These are phyloP conservation scores for Dothideomycetidae sp. DNA, from an alignment of 2,329 filamentous ascomycete species.

Conservation along the genomic window DNA sequence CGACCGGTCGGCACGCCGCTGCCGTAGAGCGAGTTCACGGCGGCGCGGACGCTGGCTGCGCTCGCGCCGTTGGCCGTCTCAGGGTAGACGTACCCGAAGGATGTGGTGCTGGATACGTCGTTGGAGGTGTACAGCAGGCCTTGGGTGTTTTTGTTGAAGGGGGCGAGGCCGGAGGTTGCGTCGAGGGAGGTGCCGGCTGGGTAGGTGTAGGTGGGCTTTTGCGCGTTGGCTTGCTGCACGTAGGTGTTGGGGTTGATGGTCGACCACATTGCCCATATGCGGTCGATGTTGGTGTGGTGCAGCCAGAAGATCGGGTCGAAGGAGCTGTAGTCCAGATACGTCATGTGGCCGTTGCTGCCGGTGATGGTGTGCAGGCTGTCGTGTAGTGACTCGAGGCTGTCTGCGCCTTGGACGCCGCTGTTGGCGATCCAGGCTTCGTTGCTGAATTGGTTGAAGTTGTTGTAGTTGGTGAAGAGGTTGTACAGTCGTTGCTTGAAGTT, in stretches of 20 bases:
- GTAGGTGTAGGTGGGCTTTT: slow-evolving; percentile 3
- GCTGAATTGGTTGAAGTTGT: slow-evolving; percentile 53
- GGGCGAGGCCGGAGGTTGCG: not conserved
- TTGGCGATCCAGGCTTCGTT: slow-evolving; percentile 48
- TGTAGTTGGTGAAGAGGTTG: slow-evolving; percentile 45
- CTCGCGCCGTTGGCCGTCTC: not conserved
- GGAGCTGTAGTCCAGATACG: slow-evolving; percentile 18
- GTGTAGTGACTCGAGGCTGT: slow-evolving; percentile 23
- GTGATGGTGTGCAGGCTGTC: slow-evolving; percentile 21
- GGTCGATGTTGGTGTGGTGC: slow-evolving; percentile 23
- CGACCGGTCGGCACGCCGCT: not conserved
- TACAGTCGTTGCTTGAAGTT: slow-evolving; percentile 48
- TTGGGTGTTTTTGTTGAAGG: slow-evolving; percentile 6
- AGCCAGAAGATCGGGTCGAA: slow-evolving; percentile 24
- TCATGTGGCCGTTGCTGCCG: slow-evolving; percentile 22
- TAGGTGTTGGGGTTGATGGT: slow-evolving; percentile 5
- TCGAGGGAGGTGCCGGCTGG: not conserved
- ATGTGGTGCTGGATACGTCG: not conserved
- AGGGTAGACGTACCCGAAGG: not conserved
- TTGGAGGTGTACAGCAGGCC: not conserved
- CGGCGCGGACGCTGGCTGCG: not conserved
- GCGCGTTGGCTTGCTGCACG: not conserved
- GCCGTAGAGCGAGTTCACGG: not conserved
- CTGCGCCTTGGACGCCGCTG: no score
- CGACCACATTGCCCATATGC: slow-evolving; percentile 23